Conservation (phyloP, 164 flowering plant genomes). For the Vitis cinerea region DNA sequence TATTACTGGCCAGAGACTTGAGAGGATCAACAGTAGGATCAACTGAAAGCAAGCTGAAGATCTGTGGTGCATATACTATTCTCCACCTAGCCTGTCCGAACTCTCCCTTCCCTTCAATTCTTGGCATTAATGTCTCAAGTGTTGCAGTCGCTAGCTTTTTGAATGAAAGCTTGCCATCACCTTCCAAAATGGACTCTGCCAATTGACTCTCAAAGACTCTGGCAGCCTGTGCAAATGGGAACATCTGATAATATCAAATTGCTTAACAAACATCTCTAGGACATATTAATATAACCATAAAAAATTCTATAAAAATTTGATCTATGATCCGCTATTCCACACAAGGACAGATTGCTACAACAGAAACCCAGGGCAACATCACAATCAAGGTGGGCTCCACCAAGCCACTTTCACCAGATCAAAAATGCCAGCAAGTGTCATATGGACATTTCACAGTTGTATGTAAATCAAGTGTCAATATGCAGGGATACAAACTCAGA, state of each 20-base stretch:
- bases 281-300: not conserved
- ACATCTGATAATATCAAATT: slow-evolving; percentile 1
- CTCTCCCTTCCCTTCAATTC: slow-evolving; percentile 97
- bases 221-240: slow-evolving; percentile 68
- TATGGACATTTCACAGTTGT: slow-evolving; percentile 13
- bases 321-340: no score
- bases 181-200: slow-evolving; percentile 93
- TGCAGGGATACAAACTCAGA: no score
- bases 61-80: slow-evolving; percentile 93
- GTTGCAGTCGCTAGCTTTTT: slow-evolving; percentile 96
- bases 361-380: slow-evolving; percentile 1
- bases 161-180: slow-evolving; percentile 97
- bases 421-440: not conserved
- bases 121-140: slow-evolving; percentile 91
- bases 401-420: no score
- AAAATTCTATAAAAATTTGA: no score
- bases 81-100: slow-evolving; percentile 99
- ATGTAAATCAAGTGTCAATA: no score
- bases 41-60: slow-evolving; percentile 82
- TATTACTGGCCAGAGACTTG: slow-evolving; percentile 81
- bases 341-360: not conserved
- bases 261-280: not conserved
- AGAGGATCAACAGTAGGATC: slow-evolving; percentile 90
- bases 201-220: slow-evolving; percentile 89
- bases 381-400: not conserved